Conservation (phyloP, 768 basidiomycete genomes). For the Megacollybia marginata region DNA sequence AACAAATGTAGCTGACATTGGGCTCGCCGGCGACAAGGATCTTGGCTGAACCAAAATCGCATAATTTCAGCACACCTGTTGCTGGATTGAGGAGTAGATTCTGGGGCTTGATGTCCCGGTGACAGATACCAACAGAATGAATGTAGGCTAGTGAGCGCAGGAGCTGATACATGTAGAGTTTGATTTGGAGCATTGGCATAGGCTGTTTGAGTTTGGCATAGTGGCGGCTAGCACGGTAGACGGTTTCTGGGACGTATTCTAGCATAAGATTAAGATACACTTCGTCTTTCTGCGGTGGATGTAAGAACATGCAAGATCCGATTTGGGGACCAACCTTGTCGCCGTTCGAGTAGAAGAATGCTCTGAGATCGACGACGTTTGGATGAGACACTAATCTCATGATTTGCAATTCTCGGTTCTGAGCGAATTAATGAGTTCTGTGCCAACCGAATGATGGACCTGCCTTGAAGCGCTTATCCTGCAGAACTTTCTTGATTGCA, state of each 20-base stretch:
- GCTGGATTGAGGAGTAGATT: constrained; percentile 96
- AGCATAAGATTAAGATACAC: constrained; percentile 98
- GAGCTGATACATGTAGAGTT: constrained; percentile 99
- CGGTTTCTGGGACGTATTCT: constrained; percentile 99
- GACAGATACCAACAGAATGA: constrained; percentile 98
- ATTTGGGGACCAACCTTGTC: constrained; percentile 71
- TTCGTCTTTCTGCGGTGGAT: constrained; percentile 81
- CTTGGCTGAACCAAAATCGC: constrained; percentile 99
- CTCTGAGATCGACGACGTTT: constrained; percentile 95
- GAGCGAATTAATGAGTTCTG: constrained; percentile 7
- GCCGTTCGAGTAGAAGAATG: constrained; percentile 98
- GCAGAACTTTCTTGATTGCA: constrained; percentile 99
- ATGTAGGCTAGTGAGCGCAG: constrained; percentile 98
- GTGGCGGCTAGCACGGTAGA: constrained; percentile 97
- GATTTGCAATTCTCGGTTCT: constrained; percentile 99
- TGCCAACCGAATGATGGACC: constrained; percentile 17
- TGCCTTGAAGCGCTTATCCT: constrained; percentile 99
- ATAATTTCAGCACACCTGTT: constrained; percentile 93
- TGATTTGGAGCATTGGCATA: constrained; percentile 99
- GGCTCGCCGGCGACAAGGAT: constrained; percentile 97
- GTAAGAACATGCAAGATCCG: background rate
- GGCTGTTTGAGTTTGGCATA: constrained; percentile 99
- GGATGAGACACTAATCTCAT: constrained; percentile 96
- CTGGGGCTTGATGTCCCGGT: constrained; percentile 99
- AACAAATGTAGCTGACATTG: constrained; percentile 99